Base-by-base conservation (phyloP, 768 basidiomycete species). In the Candolleomyces aberdarensis region DNA sequence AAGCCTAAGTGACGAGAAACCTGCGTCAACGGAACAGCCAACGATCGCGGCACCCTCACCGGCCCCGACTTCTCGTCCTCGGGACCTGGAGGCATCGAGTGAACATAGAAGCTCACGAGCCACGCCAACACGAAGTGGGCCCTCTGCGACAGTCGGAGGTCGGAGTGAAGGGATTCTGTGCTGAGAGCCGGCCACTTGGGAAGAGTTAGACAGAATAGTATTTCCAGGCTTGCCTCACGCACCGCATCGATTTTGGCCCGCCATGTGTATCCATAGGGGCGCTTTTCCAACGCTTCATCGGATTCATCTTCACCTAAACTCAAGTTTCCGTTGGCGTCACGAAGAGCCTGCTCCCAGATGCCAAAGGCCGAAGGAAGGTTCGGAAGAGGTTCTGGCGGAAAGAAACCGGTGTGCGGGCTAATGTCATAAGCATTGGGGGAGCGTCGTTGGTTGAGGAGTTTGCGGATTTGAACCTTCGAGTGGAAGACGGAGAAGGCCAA, bases 61-160 rank as follows among this genome's bases (percentile, higher is more conserved):
- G 85, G 65, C 26, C 26, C 26, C 26, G 26, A 26, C 26, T 26
- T 26, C 26, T 26, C 26, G 29, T 61, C 59, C 31, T 65, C 58
- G 54, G 74, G 67, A 17, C 74, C 66, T 5, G 75, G 72, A 8
- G 87, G 87, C 43, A 84, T 80, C 1, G 92, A 92, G 74, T 98
- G 96, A 26, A 88, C 86, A 74, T 94, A 99, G 71, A 93, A 92
- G 75, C 94, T 91, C 49, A 91, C 80, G 50, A 98, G 83, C 82
- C 91, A 97, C 7, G 95, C 85, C 40, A 98, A 82, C 52, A 97
- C 91, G 70, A 89, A 80, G 76, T 98, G 94, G 1, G 94, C 94
- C 51, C 95, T 86, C 63, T 94, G 89, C 15, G 92, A 80, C 53
- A 80, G 73, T 32, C 86, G 85, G 32, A 85, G 71, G 64, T 91